phyloP scores from a whole-genome alignment of 2,329 filamentous ascomycete species.

The Bipolaris bicolor region DNA sequence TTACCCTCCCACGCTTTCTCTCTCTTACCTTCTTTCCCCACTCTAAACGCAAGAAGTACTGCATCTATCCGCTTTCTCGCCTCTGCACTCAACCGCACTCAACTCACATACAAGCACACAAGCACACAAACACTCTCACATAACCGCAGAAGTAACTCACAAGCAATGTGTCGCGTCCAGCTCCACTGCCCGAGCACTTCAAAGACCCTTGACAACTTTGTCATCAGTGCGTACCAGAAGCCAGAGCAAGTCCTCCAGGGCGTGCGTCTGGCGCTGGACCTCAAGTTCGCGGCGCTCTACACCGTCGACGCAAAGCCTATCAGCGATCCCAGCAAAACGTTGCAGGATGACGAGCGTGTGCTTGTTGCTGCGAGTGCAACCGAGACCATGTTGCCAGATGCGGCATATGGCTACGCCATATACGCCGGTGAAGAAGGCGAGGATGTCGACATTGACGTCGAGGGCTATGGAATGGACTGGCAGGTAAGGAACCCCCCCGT shows the following conservation, averaged over 20 bases:
- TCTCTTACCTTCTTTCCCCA: too few species aligned
- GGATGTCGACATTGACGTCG: conserved; percentile 9
- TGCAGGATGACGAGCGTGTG: conserved; percentile 19
- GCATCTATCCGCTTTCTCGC: not conserved
- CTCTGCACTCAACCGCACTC: conserved; percentile 1
- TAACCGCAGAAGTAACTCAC: not conserved
- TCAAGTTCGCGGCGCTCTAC: conserved; percentile 18
- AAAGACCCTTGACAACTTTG: conserved; percentile 10
- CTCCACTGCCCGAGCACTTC: conserved; percentile 17
- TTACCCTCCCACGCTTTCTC: too few species aligned
- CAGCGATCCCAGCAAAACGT: conserved; percentile 6
- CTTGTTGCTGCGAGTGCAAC: conserved; percentile 7
- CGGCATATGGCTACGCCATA: conserved; percentile 3
- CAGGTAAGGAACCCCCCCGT: not conserved
- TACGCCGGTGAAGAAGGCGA: conserved; percentile 20
- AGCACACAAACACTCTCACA: too few species aligned
- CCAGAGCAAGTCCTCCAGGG: conserved; percentile 20
- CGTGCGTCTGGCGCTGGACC: conserved; percentile 15
- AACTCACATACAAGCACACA: not conserved
- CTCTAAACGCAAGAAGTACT: not conserved
- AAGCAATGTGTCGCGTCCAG: conserved; percentile 11
- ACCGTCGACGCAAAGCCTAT: conserved; percentile 17
- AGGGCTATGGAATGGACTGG: conserved; percentile 11
- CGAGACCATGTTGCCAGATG: conserved; percentile 18
- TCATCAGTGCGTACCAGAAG: conserved; percentile 16